These are phyloP conservation scores for Balansia obtecta DNA, from an alignment of 2,329 filamentous ascomycete genomes.

Conservation along the genomic window DNA sequence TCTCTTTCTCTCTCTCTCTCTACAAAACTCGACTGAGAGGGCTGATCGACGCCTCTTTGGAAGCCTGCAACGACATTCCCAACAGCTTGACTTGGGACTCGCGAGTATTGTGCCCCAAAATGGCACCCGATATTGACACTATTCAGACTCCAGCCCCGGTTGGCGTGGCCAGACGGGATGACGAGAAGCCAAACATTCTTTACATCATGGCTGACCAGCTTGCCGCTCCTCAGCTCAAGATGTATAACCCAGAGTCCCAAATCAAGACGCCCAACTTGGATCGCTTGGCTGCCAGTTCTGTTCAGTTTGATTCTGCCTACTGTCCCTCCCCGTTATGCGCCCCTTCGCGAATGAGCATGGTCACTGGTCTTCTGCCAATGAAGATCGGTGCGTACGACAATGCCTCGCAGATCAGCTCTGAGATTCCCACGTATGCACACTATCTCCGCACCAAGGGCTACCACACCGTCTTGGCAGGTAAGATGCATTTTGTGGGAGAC, in stretches of 20 bases:
- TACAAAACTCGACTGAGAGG: not conserved
- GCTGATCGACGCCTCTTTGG: not conserved
- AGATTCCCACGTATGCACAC: slow-evolving; percentile 84
- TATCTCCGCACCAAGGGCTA: slow-evolving; percentile 78
- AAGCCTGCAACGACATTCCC: not conserved
- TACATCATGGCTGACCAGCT: slow-evolving; percentile 98
- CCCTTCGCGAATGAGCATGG: slow-evolving; percentile 87
- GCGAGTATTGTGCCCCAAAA: slow-evolving; percentile 18
- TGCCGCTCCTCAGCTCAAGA: slow-evolving; percentile 78
- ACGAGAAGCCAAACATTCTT: slow-evolving; percentile 29
- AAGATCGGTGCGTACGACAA: slow-evolving; percentile 91
- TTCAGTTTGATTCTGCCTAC: slow-evolving; percentile 89
- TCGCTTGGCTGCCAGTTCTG: slow-evolving; percentile 64
- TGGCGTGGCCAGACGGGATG: slow-evolving; percentile 10
- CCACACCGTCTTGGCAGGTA: slow-evolving; percentile 80
- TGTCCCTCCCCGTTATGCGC: slow-evolving; percentile 89
- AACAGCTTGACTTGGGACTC: not conserved
- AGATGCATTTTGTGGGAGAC: slow-evolving; percentile 96
- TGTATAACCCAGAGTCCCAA: slow-evolving; percentile 78
- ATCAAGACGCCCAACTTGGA: slow-evolving; percentile 91
- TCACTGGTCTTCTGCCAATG: slow-evolving; percentile 81
- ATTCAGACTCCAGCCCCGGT: slow-evolving; percentile 42
- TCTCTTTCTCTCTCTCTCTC: no score
- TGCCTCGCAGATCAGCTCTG: slow-evolving; percentile 69
- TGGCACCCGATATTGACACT: slow-evolving; percentile 67